These are phyloP conservation scores for Oryza rufipogon DNA, from an alignment of 176 grass and related monocot genomes.

Conservation along the genomic window DNA sequence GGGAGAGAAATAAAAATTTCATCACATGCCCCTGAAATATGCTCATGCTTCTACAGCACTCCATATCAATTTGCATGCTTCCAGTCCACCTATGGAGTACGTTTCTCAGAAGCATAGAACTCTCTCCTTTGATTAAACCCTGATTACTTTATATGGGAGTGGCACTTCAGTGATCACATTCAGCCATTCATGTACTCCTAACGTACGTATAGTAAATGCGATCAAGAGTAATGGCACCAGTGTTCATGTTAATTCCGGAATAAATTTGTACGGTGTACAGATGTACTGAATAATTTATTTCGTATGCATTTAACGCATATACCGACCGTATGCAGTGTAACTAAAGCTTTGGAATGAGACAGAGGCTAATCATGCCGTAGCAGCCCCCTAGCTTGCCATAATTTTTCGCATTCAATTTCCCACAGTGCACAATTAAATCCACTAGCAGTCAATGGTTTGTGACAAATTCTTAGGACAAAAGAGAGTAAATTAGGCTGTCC, in stretches of 20 bases:
- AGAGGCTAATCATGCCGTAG: background rate
- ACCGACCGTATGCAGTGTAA: background rate
- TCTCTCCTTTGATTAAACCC: background rate
- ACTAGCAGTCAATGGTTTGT: constrained; percentile 3
- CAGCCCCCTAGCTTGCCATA: background rate
- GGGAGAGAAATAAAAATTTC: too few relatives aligned
- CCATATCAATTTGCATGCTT: background rate
- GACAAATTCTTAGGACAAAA: constrained; percentile 10
- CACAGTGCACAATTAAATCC: background rate
- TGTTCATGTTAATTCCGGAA: background rate
- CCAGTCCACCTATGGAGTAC: background rate
- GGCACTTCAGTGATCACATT: background rate
- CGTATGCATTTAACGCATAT: background rate
- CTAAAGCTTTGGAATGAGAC: background rate
- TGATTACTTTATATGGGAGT: background rate
- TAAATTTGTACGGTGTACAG: background rate
- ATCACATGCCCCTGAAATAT: too few relatives aligned
- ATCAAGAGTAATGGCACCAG: background rate
- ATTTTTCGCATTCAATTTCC: background rate
- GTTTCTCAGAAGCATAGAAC: background rate
- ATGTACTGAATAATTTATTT: constrained; percentile 1
- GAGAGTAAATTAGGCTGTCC: background rate
- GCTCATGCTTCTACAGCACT: background rate
- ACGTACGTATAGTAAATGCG: background rate
- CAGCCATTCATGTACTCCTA: background rate